Conservation (phyloP, 169 alveolate genomes). For the Hepatocystis sp. region DNA sequence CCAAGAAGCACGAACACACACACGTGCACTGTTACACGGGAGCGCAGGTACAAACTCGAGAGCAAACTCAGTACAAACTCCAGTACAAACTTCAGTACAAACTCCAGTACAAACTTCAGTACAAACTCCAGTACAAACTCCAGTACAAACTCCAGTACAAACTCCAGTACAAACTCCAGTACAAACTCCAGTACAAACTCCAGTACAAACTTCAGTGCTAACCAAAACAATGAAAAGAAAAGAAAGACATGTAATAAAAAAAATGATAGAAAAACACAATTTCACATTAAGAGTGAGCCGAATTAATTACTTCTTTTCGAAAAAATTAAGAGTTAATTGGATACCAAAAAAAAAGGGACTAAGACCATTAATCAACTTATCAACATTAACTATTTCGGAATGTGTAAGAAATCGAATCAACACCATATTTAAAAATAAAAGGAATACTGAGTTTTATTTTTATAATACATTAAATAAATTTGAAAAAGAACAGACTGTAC, state of each 20-base stretch:
- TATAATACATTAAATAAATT: slow-evolving; percentile 40
- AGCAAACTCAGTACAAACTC: too few species aligned
- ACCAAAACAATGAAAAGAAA: slow-evolving; percentile 1
- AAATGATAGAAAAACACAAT: slow-evolving; percentile 56
- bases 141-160: too few species aligned
- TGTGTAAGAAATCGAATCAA: slow-evolving; percentile 39
- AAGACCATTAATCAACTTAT: slow-evolving; percentile 63
- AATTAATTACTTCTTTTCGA: slow-evolving; percentile 43
- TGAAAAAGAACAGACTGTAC: slow-evolving; percentile 53
- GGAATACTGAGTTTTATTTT: slow-evolving; percentile 66
- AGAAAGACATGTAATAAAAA: slow-evolving; percentile 30
- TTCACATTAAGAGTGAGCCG: slow-evolving; percentile 26
- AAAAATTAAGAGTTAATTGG: slow-evolving; percentile 72
- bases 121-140: too few species aligned
- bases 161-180: too few species aligned
- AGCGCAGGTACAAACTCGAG: too few species aligned
- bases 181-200: background rate
- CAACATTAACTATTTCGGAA: slow-evolving; percentile 52
- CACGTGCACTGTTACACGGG: too few species aligned
- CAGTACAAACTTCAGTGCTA: background rate
- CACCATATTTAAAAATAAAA: slow-evolving; percentile 53
- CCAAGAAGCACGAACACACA: too few species aligned
- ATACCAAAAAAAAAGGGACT: slow-evolving; percentile 70
- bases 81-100: too few species aligned
- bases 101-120: too few species aligned